A percentile compares a stretch with the other conserved stretches of the same genome.
Evolutionary conservation across 768 basidiomycete species (phyloP).

Genomic region (Termitomyces bulborhizus): DNA sequence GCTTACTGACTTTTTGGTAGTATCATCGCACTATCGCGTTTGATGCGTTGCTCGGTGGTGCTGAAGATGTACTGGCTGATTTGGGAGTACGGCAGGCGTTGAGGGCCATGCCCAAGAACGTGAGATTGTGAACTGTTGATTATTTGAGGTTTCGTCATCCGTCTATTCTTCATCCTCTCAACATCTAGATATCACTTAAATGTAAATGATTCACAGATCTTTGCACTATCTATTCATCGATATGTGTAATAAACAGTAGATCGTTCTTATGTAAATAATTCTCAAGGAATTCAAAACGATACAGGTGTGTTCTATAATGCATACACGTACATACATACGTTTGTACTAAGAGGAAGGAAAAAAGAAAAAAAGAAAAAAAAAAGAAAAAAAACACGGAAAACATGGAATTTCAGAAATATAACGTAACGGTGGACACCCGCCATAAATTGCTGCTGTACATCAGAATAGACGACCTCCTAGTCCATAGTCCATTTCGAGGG

Average conservation of each 20-base stretch:
- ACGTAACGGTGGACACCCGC: constrained; percentile 17
- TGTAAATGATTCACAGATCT: neutral
- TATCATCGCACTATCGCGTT: constrained; percentile 64
- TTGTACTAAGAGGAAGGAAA: too few species aligned
- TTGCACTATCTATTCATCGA: neutral
- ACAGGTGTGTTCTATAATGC: neutral
- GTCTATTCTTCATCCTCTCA: neutral
- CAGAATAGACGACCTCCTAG: constrained; percentile 19
- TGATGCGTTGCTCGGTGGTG: constrained; percentile 68
- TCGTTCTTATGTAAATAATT: neutral
- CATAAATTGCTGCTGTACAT: constrained; percentile 19
- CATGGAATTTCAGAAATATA: neutral
- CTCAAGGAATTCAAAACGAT: too few species aligned
- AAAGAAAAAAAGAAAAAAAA: too few species aligned
- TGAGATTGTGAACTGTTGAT: constrained; percentile 37
- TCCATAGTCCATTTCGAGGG: constrained; percentile 26
- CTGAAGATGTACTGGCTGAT: constrained; percentile 60
- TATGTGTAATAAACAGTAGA: neutral
- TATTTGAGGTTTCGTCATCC: neutral
- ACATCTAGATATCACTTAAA: neutral
- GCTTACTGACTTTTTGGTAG: constrained; percentile 21
- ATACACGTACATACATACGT: neutral
- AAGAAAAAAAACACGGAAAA: neutral
- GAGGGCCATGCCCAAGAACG: constrained; percentile 54
- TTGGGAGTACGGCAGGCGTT: constrained; percentile 64